Percentiles rank a stretch among this genome's conserved stretches.
These are phyloP conservation scores for Tulasnella sp. DNA, from an alignment of 768 basidiomycete genomes.

Conservation along the genomic window DNA sequence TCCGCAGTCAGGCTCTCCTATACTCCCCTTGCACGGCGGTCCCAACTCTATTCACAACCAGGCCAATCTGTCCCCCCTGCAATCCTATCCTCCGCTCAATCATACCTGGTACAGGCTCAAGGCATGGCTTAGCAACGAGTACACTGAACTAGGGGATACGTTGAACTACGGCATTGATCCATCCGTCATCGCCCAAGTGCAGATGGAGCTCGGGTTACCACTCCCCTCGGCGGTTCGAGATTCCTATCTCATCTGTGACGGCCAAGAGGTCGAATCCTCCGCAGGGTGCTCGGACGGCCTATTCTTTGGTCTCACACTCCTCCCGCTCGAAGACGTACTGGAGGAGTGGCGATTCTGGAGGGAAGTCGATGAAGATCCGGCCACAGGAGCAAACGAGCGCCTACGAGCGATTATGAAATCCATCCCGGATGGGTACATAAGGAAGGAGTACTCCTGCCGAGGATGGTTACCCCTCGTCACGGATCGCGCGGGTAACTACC, in stretches of 20 bases:
- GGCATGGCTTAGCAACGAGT: conserved; percentile 70
- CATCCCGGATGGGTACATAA: conserved; percentile 82
- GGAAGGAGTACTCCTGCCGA: conserved; percentile 78
- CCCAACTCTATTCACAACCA: conserved; percentile 13
- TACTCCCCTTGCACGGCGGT: conserved; percentile 56
- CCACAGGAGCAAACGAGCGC: conserved; percentile 64
- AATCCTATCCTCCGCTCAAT: conserved; percentile 62
- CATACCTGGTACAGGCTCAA: conserved; percentile 78
- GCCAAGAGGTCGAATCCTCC: conserved; percentile 85
- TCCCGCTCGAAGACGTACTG: conserved; percentile 85
- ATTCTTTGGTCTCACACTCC: conserved; percentile 88
- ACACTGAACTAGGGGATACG: conserved; percentile 91
- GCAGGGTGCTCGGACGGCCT: conserved; percentile 84
- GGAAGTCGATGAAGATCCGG: conserved; percentile 80
- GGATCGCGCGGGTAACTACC: conserved; percentile 92
- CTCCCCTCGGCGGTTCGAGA: conserved; percentile 85
- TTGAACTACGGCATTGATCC: conserved; percentile 85
- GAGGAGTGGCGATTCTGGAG: conserved; percentile 98
- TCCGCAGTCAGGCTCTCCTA: conserved; percentile 24
- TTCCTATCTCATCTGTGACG: conserved; percentile 77
- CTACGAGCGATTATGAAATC: conserved; percentile 74
- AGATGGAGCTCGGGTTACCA: conserved; percentile 71
- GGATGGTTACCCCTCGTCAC: conserved; percentile 95
- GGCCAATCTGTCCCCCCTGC: conserved; percentile 23
- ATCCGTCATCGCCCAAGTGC: conserved; percentile 66